Evolutionary conservation across 2,329 filamentous ascomycete species (phyloP), one percentile per base, ranked within the genome.

Genomic region (Aspergillus oerlinghausenensis): DNA sequence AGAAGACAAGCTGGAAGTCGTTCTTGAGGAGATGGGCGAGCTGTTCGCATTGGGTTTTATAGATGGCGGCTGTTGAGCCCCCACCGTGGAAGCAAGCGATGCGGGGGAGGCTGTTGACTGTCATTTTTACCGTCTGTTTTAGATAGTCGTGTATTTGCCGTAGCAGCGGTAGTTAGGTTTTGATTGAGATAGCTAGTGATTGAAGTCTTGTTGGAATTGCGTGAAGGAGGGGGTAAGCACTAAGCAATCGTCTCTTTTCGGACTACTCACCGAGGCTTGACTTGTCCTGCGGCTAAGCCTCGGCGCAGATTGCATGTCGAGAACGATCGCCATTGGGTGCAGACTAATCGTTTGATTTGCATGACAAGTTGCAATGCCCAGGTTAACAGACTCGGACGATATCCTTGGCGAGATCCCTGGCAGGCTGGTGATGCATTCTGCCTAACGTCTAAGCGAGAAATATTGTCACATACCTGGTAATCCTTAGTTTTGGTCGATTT

Each of bases 1-100:
- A 66, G 55, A 57, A 66, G 10, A 65, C 60, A 21, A 66, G 49
- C 9, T 59, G 52, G 52, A 63, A 63, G 23, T 62, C 56, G 3
- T 54, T 23, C 2, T 56, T 28, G 19, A 66, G 61, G 11, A 59
- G 52, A 1, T 53, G 49, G 26, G 55, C 47, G 4, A 66, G 59
- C 35, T 61, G 60, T 1, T 55, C 28, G 50, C 63, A 65, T 61
- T 66, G 64, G 25, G 63, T 32, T 7, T 58, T 29, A 56, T 58
- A 65, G 55, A 66, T 62, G 10, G 56, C 17, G 45, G 55, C 52
- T 21, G 54, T 60, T 28, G 63, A 64, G 52, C 64, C 64, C 26
- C 60, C 58, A 50, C 64, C 64, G 57, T 66, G 64, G 54, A 66
- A 66, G 43, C 63, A 64, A 43, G 64, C 64, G 38, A 66, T 66